phyloP scores from a whole-genome alignment of 495 filamentous ascomycete species.

The Penicillium robsamsonii region DNA sequence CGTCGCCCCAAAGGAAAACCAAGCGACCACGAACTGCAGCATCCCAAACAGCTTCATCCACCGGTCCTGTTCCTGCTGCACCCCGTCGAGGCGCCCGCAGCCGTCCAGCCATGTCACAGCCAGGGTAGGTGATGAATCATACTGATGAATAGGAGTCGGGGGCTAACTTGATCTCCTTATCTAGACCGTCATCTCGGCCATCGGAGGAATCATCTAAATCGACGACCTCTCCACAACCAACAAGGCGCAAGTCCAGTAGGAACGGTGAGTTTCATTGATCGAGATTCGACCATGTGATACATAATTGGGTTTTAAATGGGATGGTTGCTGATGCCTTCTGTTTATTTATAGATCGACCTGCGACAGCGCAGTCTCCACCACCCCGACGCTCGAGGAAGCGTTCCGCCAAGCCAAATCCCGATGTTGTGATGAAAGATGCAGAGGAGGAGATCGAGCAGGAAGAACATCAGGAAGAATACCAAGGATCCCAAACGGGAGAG shows the following conservation, averaged over 20 bases:
- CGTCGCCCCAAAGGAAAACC: slow-evolving; percentile 45
- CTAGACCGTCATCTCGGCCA: slow-evolving; percentile 45
- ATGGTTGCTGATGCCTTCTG: background rate
- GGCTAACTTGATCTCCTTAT: slow-evolving; percentile 6
- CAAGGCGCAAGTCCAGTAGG: slow-evolving; percentile 66
- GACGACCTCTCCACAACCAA: slow-evolving; percentile 48
- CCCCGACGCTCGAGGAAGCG: slow-evolving; percentile 55
- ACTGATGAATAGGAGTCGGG: background rate
- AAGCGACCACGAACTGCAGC: slow-evolving; percentile 44
- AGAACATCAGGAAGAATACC: slow-evolving; percentile 37
- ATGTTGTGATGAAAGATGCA: slow-evolving; percentile 51
- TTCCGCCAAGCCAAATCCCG: slow-evolving; percentile 50
- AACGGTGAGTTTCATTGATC: slow-evolving; percentile 31
- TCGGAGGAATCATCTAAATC: slow-evolving; percentile 41
- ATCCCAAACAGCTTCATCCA: slow-evolving; percentile 44
- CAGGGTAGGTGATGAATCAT: slow-evolving; percentile 56
- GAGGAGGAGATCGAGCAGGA: slow-evolving; percentile 42
- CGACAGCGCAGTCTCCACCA: slow-evolving; percentile 35
- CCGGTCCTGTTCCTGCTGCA: slow-evolving; percentile 37
- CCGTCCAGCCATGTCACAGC: slow-evolving; percentile 76
- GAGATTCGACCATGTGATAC: background rate
- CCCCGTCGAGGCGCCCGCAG: slow-evolving; percentile 62
- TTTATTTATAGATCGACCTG: slow-evolving; percentile 29
- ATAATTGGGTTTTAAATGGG: background rate
- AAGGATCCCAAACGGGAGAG: slow-evolving; percentile 55